These are phyloP conservation scores for Geoglossum glabrum DNA, from an alignment of 495 filamentous ascomycete genomes.

Conservation along the genomic window DNA sequence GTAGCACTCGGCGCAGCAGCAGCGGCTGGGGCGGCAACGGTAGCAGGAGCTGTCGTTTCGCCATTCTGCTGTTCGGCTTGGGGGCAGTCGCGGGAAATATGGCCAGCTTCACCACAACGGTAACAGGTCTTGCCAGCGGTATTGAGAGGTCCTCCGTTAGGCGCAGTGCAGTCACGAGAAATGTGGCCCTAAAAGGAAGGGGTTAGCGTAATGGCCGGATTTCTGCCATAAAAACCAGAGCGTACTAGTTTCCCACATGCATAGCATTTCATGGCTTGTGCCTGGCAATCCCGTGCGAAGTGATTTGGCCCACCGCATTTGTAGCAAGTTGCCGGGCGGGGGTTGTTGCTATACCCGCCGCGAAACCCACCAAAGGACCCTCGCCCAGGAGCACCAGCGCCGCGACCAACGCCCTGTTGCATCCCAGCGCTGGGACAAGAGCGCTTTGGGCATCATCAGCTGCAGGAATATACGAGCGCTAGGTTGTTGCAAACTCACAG, in stretches of 20 bases:
- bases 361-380: conserved; percentile 43
- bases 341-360: conserved; percentile 43
- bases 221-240: neutral
- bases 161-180: conserved; percentile 90
- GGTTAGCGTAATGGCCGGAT: neutral
- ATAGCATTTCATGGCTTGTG: conserved; percentile 99
- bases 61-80: conserved; percentile 30
- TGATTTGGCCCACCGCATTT: conserved; percentile 99
- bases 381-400: conserved; percentile 43
- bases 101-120: conserved; percentile 82
- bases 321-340: conserved; percentile 88
- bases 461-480: neutral
- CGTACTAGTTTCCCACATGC: conserved; percentile 80
- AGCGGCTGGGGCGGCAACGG: conserved; percentile 10
- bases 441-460: conserved; percentile 30
- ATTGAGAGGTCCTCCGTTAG: conserved; percentile 89
- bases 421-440: conserved; percentile 55
- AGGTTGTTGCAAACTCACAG: conserved; percentile 28
- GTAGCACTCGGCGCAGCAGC: conserved; percentile 12
- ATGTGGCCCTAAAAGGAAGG: conserved; percentile 50
- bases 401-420: conserved; percentile 38
- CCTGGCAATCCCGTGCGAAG: conserved; percentile 96
- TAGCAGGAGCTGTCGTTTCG: conserved; percentile 21
- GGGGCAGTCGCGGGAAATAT: conserved; percentile 90
- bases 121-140: conserved; percentile 97